Percentiles rank a stretch among this genome's conserved stretches.
These are phyloP conservation scores for Dactylellina drechsleri DNA, from an alignment of 2,329 filamentous ascomycete genomes.

Conservation along the genomic window DNA sequence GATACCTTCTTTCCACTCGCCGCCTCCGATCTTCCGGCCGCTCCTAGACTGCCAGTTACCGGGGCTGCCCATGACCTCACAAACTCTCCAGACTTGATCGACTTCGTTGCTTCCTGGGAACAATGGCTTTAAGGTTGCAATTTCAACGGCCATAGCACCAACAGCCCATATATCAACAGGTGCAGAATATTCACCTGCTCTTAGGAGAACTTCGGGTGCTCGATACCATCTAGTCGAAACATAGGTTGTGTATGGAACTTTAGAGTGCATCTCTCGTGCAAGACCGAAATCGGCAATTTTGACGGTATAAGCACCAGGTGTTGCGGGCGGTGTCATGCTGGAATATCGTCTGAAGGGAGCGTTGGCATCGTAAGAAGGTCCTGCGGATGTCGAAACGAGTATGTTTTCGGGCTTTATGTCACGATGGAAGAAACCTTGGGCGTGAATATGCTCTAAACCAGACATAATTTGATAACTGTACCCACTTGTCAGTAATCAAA, in stretches of 20 bases:
- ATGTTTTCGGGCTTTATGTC: constrained; percentile 99
- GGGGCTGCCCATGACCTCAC: constrained; percentile 98
- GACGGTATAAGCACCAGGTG: constrained; percentile 90
- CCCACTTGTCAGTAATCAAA: background rate
- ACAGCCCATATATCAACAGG: constrained; percentile 99
- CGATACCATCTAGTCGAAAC: constrained; percentile 97
- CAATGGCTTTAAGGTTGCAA: constrained; percentile 93
- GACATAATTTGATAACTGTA: constrained; percentile 85
- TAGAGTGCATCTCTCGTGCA: constrained; percentile 96
- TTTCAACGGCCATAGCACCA: constrained; percentile 97
- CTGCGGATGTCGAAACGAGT: constrained; percentile 87
- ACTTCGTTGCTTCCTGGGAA: constrained; percentile 99
- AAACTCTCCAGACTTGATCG: constrained; percentile 98
- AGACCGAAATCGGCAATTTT: constrained; percentile 99
- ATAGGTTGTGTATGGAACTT: constrained; percentile 95
- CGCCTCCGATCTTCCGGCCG: constrained; percentile 85
- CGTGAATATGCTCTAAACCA: constrained; percentile 95
- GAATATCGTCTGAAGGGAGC: constrained; percentile 94
- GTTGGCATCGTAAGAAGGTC: constrained; percentile 74
- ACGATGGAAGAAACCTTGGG: constrained; percentile 96
- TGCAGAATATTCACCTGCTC: constrained; percentile 95
- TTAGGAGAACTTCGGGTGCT: constrained; percentile 90
- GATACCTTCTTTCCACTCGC: constrained; percentile 96
- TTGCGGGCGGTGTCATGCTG: constrained; percentile 89
- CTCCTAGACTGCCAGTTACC: constrained; percentile 98